Evolutionary conservation across 306 rosid genomes (phyloP), one percentile per base, ranked within the genome.

Genomic region (Argentina anserina): DNA sequence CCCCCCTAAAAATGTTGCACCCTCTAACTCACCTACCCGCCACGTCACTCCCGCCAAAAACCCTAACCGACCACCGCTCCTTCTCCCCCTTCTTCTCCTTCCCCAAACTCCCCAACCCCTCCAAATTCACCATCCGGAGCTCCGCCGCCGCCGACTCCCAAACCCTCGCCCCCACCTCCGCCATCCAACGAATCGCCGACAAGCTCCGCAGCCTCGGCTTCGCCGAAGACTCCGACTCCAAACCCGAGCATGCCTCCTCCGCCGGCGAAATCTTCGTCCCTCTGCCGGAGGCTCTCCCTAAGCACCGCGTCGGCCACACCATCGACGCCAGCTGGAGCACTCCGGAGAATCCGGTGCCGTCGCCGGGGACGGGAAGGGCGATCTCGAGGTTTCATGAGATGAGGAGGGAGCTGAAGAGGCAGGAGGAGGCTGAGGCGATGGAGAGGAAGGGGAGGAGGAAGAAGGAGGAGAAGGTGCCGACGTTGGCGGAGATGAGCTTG

Each of bases 181-280:
- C 97, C 77, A 90, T 93, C 49, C 89, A 87, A 66, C 83, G 97
- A n/a, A 93, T 93, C 15, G 92, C 96, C 56, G 91, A 91, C 9
- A 93, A 93, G 88, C 96, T 93, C 74, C 90, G 93, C 0, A 81
- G 81, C 77, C 98, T 93, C 37, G 98, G 98, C 3, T 82, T 87
- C 84, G 37, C 84, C 18, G 97, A 90, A 25, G 81, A 79, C 23
- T 26, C 75, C 0, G 72, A 82, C 2, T 52, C 69, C 1, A 63
- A 53, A 26, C 70, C 74, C 1, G 67, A 21, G 18, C 14, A n/a
- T n/a, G n/a, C 65, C 26, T 21, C 70, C 61, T 64, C 84, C 8
- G 86, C 96, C 59, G 96, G 96, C 0, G 87, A 91, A 46, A 91
- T 93, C 41, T 91, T 93, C 66, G 84, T 89, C 33, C 94, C 98